Evolutionary conservation across 2,329 filamentous ascomycete genomes (phyloP).

Genomic region (Ophiocordyceps camponoti-leonardi): DNA sequence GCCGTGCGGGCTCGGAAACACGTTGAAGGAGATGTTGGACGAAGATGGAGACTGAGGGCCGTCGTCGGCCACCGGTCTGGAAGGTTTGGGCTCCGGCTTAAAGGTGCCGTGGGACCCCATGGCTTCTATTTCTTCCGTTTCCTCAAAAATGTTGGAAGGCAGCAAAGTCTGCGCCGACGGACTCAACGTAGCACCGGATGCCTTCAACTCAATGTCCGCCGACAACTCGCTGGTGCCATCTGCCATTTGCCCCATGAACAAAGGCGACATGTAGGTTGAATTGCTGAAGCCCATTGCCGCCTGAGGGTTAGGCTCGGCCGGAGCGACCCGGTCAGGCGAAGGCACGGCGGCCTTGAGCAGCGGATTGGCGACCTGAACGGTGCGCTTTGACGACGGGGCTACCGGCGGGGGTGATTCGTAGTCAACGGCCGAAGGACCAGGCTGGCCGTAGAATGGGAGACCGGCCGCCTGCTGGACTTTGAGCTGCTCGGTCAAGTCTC

Average conservation of each 20-base stretch:
- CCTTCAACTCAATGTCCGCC: conserved; percentile 45
- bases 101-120: conserved; percentile 15
- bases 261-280: conserved; percentile 32
- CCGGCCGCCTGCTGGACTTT: conserved; percentile 22
- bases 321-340: conserved; percentile 21
- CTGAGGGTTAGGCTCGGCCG: conserved; percentile 24
- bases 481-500: conserved; percentile 29
- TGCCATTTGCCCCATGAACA: conserved; percentile 31
- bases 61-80: conserved; percentile 9
- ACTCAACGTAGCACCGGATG: conserved; percentile 53
- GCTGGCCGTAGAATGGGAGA: conserved; percentile 26
- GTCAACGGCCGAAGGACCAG: conserved; percentile 26
- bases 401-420: conserved; percentile 25
- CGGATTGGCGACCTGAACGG: conserved; percentile 30
- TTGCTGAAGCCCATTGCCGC: conserved; percentile 38
- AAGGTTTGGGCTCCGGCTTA: conserved; percentile 9
- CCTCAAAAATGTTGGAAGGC: conserved; percentile 49
- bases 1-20: conserved; percentile 43
- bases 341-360: conserved; percentile 22
- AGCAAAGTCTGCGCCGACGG: conserved; percentile 59
- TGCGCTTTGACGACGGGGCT: conserved; percentile 26
- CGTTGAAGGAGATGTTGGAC: conserved; percentile 36
- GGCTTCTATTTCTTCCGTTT: conserved; percentile 44
- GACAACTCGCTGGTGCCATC: conserved; percentile 23
- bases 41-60: conserved; percentile 45